A percentile compares a stretch with the other conserved stretches of the same genome.
These are phyloP conservation scores for Xylaria cubensis DNA, from an alignment of 495 filamentous ascomycete species.

Conservation along the genomic window DNA sequence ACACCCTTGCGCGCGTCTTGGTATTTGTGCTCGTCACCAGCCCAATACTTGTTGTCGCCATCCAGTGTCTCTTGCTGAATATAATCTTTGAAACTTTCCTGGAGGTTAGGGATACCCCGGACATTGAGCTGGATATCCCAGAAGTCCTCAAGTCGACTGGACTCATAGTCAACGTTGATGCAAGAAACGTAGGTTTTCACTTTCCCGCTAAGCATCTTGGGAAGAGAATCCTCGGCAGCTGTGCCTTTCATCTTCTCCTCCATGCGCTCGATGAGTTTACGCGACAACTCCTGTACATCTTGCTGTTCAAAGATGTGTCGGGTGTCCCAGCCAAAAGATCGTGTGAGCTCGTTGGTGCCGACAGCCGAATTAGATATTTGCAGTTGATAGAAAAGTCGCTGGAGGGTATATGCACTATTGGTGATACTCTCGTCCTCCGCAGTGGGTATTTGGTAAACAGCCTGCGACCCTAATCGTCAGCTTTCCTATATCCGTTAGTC, in stretches of 20 bases:
- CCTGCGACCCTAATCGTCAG: constrained; percentile 56
- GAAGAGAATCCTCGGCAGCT: constrained; percentile 87
- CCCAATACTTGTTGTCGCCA: constrained; percentile 97
- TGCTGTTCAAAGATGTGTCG: constrained; percentile 99
- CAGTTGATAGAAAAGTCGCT: constrained; percentile 91
- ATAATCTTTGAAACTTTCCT: constrained; percentile 96
- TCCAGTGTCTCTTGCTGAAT: constrained; percentile 95
- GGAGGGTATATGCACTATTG: constrained; percentile 92
- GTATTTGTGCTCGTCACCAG: constrained; percentile 82
- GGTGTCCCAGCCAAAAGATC: constrained; percentile 97
- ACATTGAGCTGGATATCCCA: constrained; percentile 99
- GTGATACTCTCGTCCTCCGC: constrained; percentile 76
- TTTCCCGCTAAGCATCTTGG: constrained; percentile 92
- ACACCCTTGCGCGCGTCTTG: constrained; percentile 98
- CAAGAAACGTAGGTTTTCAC: constrained; percentile 98
- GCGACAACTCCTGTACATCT: constrained; percentile 95
- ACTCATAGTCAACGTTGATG: constrained; percentile 97
- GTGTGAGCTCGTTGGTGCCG: constrained; percentile 88
- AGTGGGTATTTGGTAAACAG: constrained; percentile 95
- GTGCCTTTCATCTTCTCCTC: constrained; percentile 99
- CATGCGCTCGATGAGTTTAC: constrained; percentile 95
- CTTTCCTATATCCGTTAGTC: background rate
- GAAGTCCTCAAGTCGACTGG: constrained; percentile 92
- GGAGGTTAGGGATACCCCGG: constrained; percentile 86
- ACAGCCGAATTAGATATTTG: constrained; percentile 84